Conservation (phyloP, 768 basidiomycete genomes). For the Tulasnella sp. region DNA sequence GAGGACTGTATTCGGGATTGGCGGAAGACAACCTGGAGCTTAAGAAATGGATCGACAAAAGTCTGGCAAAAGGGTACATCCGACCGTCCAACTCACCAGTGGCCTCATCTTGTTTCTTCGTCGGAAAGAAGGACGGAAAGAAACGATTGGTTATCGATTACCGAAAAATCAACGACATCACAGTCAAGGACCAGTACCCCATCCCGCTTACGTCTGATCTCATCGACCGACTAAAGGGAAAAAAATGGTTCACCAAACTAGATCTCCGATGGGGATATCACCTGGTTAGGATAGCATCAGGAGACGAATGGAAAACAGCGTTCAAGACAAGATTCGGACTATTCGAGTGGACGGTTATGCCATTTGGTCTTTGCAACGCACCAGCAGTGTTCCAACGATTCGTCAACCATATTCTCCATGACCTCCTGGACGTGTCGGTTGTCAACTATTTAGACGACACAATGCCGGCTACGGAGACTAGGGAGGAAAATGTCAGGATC, state of each 20-base stretch:
- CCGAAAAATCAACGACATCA: conserved; percentile 17
- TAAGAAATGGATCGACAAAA: conserved; percentile 18
- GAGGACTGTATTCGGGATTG: not conserved
- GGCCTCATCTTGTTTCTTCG: conserved; percentile 20
- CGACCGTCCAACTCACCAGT: conserved; percentile 15
- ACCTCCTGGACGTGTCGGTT: conserved; percentile 15
- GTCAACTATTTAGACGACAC: conserved; percentile 21
- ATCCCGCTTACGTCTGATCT: conserved; percentile 12
- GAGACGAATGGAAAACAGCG: conserved; percentile 26
- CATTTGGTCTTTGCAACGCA: conserved; percentile 20
- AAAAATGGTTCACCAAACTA: conserved; percentile 18
- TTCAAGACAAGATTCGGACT: conserved; percentile 22
- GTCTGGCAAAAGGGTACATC: conserved; percentile 18
- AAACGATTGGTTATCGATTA: conserved; percentile 19
- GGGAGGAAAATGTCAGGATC: too few relatives aligned
- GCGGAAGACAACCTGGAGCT: not conserved
- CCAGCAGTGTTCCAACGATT: conserved; percentile 20
- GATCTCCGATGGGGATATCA: conserved; percentile 20
- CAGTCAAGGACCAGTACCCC: conserved; percentile 17
- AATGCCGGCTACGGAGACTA: conserved; percentile 16
- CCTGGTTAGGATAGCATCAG: conserved; percentile 19
- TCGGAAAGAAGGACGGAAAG: conserved; percentile 20
- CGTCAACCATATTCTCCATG: conserved; percentile 18
- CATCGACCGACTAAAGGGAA: conserved; percentile 14
- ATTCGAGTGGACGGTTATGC: conserved; percentile 19